A percentile compares a stretch with the other conserved stretches of the same genome.
Evolutionary conservation across 805 yeast species (phyloP).

Genomic region (Cyberlindnera meyerae): DNA sequence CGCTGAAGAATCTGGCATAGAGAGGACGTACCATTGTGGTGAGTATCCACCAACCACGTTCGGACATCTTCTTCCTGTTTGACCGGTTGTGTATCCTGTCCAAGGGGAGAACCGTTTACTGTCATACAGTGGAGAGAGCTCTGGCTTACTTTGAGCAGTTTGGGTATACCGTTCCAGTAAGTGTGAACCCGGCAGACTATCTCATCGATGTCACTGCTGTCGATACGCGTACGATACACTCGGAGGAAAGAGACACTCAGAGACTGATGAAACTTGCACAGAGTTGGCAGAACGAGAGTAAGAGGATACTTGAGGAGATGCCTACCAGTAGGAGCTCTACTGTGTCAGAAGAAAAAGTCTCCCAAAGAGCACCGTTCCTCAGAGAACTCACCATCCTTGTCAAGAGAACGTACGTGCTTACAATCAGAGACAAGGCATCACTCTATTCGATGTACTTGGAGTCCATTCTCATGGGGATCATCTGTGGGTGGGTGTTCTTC

Average conservation of each 20-base stretch:
- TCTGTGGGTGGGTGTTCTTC: conserved; percentile 72
- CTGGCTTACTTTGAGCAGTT: conserved; percentile 40
- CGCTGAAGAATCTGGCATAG: conserved; percentile 54
- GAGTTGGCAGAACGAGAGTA: conserved; percentile 31
- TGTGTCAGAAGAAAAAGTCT: conserved; percentile 3
- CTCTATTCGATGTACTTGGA: conserved; percentile 22
- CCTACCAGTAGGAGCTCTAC: neutral
- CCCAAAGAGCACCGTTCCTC: conserved; percentile 35
- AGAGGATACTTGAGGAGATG: neutral
- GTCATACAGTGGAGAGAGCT: conserved; percentile 40
- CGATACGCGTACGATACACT: conserved; percentile 35
- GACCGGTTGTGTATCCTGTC: conserved; percentile 68
- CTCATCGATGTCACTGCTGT: conserved; percentile 45
- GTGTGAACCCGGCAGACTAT: conserved; percentile 49
- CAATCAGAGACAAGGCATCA: conserved; percentile 44
- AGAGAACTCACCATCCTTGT: conserved; percentile 39
- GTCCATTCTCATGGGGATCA: conserved; percentile 22
- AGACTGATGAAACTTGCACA: conserved; percentile 30
- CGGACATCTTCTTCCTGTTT: conserved; percentile 68
- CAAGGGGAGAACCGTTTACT: conserved; percentile 45
- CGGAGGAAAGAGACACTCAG: conserved; percentile 30
- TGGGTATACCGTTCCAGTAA: conserved; percentile 37
- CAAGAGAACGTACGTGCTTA: conserved; percentile 35
- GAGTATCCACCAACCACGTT: conserved; percentile 83
- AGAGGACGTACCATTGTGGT: conserved; percentile 67